A percentile compares a stretch with the other conserved stretches of the same genome.
These are phyloP conservation scores for Mucor plumbeus DNA, from an alignment of 371 early-diverging fungal genomes.

Conservation along the genomic window DNA sequence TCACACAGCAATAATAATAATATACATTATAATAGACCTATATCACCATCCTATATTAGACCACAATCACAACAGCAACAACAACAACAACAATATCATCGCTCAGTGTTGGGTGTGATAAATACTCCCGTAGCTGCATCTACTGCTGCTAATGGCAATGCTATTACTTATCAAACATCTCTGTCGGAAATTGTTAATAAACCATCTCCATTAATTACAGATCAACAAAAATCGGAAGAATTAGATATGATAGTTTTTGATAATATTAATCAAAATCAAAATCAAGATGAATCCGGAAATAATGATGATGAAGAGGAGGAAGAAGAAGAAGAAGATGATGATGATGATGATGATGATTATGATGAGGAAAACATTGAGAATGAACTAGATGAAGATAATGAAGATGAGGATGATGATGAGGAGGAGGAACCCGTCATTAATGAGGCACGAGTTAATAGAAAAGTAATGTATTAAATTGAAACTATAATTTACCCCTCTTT, in stretches of 20 bases:
- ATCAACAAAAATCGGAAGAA: neutral
- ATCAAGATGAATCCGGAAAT: constrained; percentile 3
- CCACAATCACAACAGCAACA: neutral
- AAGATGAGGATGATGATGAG: constrained; percentile 27
- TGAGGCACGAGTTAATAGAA: constrained; percentile 53
- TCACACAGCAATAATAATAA: neutral
- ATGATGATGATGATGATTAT: constrained; percentile 4
- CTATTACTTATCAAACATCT: neutral
- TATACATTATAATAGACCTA: constrained; percentile 7
- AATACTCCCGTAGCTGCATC: constrained; percentile 16
- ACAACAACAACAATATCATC: constrained; percentile 8
- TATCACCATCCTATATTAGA: constrained; percentile 7
- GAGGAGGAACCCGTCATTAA: constrained; percentile 33
- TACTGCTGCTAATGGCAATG: neutral
- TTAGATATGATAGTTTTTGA: no score
- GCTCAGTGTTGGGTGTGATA: constrained; percentile 27
- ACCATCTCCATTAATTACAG: neutral
- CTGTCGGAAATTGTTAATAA: neutral
- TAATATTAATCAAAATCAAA: neutral
- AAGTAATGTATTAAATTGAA: constrained; percentile 28
- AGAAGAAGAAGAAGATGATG: neutral
- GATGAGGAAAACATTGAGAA: constrained; percentile 1
- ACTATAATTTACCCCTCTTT: neutral
- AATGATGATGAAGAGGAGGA: neutral
- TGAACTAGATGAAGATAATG: constrained; percentile 11